Evolutionary conservation across 768 basidiomycete genomes (phyloP), one percentile per base, ranked within the genome.

Genomic region (Candolleomyces aberdarensis): DNA sequence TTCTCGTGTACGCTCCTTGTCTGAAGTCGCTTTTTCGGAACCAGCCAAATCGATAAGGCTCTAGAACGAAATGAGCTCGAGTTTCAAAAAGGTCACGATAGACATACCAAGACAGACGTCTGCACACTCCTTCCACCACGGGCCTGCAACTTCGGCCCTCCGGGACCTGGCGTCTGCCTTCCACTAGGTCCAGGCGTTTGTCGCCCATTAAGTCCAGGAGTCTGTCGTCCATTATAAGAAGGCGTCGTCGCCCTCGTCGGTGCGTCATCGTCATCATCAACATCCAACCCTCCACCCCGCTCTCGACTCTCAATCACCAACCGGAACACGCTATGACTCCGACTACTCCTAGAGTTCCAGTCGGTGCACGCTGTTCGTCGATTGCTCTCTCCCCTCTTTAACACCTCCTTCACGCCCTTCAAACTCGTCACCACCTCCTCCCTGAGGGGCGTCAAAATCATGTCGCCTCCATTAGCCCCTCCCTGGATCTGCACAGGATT

Each of bases 31-130:
- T 70, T 89, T 94, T 71, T 99, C 97, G 0, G 94, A 96, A 3
- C 97, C 97, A 54, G 97, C 97, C 11, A 99, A 80, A 80, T 99
- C 95, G 61, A 97, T 97, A 52, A 97, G 78, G 71, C 90, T 94
- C 91, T 94, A 11, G 65, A 3, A 62, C 9, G 51, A 57, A 56
- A 58, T 61, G 52, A 62, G 56, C 47, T 17, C 15, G 17, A 26
- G 32, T n/a, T 63, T 60, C 32, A 20, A 20, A 19, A 17, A 32
- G 44, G 40, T 26, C 51, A 36, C 41, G 44, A 20, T 39, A 26
- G 3, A 72, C 82, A 59, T 57, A 88, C 92, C 79, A 89, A 72
- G 41, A 89, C 91, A 5, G 85, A 91, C 47, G 85, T 89, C 67
- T 86, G 88, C 14, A 92, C 91, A 61, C 89, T 91, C 57, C 86